Conservation (phyloP, 192 early-diverging fungal genomes). For the Coemansia sp. region DNA sequence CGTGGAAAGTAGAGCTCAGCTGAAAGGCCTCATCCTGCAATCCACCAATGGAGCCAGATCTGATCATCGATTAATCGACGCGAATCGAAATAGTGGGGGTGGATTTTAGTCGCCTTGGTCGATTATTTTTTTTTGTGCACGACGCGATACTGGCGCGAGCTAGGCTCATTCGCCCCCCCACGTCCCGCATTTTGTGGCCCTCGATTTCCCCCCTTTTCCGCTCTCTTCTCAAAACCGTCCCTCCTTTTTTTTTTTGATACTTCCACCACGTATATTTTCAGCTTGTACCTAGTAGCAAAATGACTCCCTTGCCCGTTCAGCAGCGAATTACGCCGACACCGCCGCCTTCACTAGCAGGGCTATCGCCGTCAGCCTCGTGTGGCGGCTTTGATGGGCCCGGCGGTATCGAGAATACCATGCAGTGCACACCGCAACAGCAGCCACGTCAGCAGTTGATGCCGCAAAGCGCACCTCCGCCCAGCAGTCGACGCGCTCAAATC, state of each 20-base stretch:
- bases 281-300: background rate
- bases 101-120: background rate
- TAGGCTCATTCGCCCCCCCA: background rate
- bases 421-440: constrained; percentile 3
- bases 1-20: background rate
- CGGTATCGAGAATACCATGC: background rate
- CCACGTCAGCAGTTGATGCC: constrained; percentile 6
- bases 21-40: background rate
- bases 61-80: constrained; percentile 5
- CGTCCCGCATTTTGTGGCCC: constrained; percentile 5
- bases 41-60: background rate
- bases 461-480: constrained; percentile 30
- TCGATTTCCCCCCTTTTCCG: background rate
- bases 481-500: constrained; percentile 12
- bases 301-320: background rate
- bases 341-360: background rate
- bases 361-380: background rate
- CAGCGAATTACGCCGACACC: background rate
- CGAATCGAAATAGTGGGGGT: background rate
- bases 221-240: background rate
- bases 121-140: background rate
- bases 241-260: constrained; percentile 3
- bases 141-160: constrained; percentile 16
- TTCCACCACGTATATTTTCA: background rate
- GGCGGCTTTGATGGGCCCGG: background rate